A percentile compares a stretch with the other conserved stretches of the same genome.
phyloP scores from a whole-genome alignment of 2,329 filamentous ascomycete genomes.

The Trichothecium sympodiale region DNA sequence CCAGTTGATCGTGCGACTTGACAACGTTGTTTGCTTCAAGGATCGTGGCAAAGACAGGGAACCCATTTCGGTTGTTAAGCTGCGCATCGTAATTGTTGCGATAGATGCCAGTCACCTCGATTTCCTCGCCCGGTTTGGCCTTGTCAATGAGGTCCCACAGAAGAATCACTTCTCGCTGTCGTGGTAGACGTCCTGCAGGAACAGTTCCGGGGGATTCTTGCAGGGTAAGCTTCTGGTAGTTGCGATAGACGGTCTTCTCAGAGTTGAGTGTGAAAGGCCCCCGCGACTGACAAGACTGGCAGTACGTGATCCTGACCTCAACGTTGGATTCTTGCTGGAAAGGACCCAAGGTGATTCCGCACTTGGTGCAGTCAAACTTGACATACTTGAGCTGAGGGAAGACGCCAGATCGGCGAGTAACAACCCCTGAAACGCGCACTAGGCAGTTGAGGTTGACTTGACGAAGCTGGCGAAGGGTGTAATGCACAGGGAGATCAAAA shows the following conservation, averaged over 20 bases:
- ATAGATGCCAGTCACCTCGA: slow-evolving; percentile 94
- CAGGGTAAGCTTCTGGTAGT: slow-evolving; percentile 95
- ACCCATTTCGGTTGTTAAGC: slow-evolving; percentile 96
- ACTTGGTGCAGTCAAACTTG: slow-evolving; percentile 95
- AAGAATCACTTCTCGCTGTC: slow-evolving; percentile 87
- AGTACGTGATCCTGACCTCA: slow-evolving; percentile 93
- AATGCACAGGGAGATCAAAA: slow-evolving; percentile 85
- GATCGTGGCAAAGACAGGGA: slow-evolving; percentile 96
- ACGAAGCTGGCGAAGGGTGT: slow-evolving; percentile 87
- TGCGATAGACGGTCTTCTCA: slow-evolving; percentile 95
- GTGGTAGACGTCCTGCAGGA: slow-evolving; percentile 84
- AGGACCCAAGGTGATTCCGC: slow-evolving; percentile 79
- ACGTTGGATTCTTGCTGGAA: slow-evolving; percentile 97
- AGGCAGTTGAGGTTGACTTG: slow-evolving; percentile 95
- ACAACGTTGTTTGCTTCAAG: slow-evolving; percentile 95
- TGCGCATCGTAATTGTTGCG: slow-evolving; percentile 97
- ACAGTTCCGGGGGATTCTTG: slow-evolving; percentile 97
- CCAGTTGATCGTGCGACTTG: slow-evolving; percentile 94
- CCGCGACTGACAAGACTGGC: slow-evolving; percentile 89
- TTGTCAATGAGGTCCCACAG: slow-evolving; percentile 95
- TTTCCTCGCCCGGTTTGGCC: slow-evolving; percentile 94
- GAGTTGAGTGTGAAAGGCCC: slow-evolving; percentile 94
- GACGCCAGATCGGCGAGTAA: slow-evolving; percentile 86
- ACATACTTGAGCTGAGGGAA: slow-evolving; percentile 98
- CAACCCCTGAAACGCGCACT: slow-evolving; percentile 87